Base-by-base conservation (phyloP, 2,329 filamentous ascomycete genomes). In the Penicillium digitatum region DNA sequence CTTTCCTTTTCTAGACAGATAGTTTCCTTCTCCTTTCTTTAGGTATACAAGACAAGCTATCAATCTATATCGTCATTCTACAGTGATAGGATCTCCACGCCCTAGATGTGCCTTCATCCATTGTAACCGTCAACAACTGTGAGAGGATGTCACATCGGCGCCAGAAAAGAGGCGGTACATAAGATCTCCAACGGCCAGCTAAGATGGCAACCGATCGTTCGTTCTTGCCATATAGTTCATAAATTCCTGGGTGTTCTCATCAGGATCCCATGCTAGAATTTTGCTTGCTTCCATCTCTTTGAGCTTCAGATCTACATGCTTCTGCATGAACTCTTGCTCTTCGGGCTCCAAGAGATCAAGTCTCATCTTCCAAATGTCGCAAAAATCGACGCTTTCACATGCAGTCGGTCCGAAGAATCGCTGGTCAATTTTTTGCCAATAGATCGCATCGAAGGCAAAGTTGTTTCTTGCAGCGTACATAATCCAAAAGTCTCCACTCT, bases 401-500 rank as follows among this genome's bases (percentile, higher is more conserved):
- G 22, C 14, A 3, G 29, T 45, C 3, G n/a, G 2, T 16, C 37
- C 37, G 11, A 50, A 50, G 29, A 50, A 50, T 5, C 38, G 48
- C 38, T 27, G 38, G 9, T 50, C 48, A 14, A 43, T 50, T 16
- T 50, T 50, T 27, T 50, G 6, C 48, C 48, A 50, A 26, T 48
- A 27, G 6, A 27, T 27, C 26, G 26, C 6, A 8, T 27, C 26
- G 26, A 27, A 27, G 26, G 26, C 26, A 27, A 27, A 27, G 9
- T 27, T 27, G 6, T 27, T 27, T 8, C 26, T 27, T 8, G 26
- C 26, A 27, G 52, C 56, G 35, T 58, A 58, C n/a, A 48, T 48
- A n/a, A 53, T 27, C 52, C 56, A 58, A 16, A 53, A 58, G n/a
- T 51, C 43, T 9, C 56, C 52, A n/a, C 20, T 47, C 16, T 52